Conservation (phyloP, 441 rosid species). For the Metrosideros polymorpha region DNA sequence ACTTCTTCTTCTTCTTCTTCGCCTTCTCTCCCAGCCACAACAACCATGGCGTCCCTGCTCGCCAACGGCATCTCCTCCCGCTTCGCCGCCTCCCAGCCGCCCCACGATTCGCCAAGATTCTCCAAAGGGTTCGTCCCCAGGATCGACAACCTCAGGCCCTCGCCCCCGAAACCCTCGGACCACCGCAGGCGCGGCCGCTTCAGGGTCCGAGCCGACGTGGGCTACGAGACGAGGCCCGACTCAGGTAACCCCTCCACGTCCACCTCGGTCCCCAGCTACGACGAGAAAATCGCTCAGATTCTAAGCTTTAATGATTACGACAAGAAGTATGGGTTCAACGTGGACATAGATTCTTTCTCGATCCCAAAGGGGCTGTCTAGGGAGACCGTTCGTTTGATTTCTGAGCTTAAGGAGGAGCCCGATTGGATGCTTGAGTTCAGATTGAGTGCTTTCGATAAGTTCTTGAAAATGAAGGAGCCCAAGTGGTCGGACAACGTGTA, state of each 20-base stretch:
- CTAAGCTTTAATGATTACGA: slow-evolving; percentile 63
- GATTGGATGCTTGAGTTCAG: slow-evolving; percentile 89
- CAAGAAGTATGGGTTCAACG: slow-evolving; percentile 53
- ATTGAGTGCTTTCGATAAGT: slow-evolving; percentile 65
- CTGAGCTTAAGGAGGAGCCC: slow-evolving; percentile 67
- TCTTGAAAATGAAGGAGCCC: slow-evolving; percentile 61
- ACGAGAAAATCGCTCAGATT: slow-evolving; percentile 56
- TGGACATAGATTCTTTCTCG: slow-evolving; percentile 66
- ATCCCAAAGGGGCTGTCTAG: slow-evolving; percentile 79
- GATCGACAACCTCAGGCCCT: slow-evolving; percentile 20
- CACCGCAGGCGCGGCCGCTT: slow-evolving; percentile 3
- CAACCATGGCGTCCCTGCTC: slow-evolving; percentile 42
- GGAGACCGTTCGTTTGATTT: slow-evolving; percentile 60
- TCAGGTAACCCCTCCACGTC: slow-evolving; percentile 31
- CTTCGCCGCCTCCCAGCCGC: slow-evolving; percentile 18
- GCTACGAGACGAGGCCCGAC: slow-evolving; percentile 23
- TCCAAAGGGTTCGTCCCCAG: slow-evolving; percentile 13
- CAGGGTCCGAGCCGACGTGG: slow-evolving; percentile 41
- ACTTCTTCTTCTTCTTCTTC: neutral
- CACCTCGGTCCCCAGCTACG: slow-evolving; percentile 21
- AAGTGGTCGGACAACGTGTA: slow-evolving; percentile 82
- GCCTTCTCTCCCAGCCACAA: neutral
- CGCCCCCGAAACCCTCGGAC: slow-evolving; percentile 1
- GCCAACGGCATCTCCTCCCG: slow-evolving; percentile 39
- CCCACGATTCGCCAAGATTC: slow-evolving; percentile 18